Evolutionary conservation across 192 early-diverging fungal genomes (phyloP).

Genomic region (Piromyces finnis): DNA sequence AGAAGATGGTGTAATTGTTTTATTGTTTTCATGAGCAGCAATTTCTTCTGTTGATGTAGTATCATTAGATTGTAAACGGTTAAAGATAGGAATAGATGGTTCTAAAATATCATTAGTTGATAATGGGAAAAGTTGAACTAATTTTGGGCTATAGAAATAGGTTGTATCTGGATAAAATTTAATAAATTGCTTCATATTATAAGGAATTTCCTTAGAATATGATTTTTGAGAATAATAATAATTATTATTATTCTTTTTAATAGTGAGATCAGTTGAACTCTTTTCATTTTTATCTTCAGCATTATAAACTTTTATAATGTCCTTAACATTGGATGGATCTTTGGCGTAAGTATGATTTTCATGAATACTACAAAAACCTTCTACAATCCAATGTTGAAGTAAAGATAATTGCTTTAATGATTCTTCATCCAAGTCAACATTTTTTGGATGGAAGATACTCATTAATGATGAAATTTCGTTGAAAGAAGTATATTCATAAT

Average conservation of each 20-base stretch:
- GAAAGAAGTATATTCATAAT: not conserved
- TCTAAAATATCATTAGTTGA: not conserved
- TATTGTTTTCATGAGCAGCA: not conserved
- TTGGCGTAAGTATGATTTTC: not conserved
- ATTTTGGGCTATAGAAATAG: not conserved
- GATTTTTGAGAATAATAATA: not conserved
- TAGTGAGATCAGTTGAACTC: not conserved
- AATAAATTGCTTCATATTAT: not conserved
- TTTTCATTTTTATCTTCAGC: not conserved
- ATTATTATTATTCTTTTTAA: not conserved
- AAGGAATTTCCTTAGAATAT: not conserved
- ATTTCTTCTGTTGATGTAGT: not conserved
- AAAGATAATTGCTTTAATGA: not conserved
- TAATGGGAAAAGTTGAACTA: not conserved
- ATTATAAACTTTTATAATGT: not conserved
- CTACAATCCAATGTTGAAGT: not conserved
- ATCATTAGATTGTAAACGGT: not conserved
- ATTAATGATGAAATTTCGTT: not conserved
- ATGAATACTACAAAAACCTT: not conserved
- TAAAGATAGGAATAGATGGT: not conserved
- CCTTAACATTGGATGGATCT: not conserved
- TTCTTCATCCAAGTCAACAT: not conserved
- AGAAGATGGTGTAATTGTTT: not conserved
- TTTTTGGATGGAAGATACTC: not conserved
- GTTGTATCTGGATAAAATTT: not conserved